A percentile compares a stretch with the other conserved stretches of the same genome.
These are phyloP conservation scores for Tuber indicum DNA, from an alignment of 495 filamentous ascomycete species.

Conservation along the genomic window DNA sequence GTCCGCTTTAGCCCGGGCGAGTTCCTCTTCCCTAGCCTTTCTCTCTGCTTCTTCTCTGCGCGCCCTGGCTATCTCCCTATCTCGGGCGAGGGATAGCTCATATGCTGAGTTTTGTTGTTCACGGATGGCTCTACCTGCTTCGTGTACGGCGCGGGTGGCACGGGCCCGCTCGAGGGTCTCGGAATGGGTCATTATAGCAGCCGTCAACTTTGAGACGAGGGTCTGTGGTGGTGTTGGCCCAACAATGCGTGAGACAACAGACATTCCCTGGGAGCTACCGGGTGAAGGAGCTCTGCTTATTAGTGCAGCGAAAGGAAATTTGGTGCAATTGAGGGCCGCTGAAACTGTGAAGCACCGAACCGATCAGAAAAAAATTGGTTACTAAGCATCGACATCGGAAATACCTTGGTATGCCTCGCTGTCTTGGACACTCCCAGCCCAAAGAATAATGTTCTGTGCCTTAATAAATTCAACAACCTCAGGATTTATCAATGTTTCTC, in stretches of 20 bases:
- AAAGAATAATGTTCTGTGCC: conserved; percentile 73
- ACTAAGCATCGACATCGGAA: background rate
- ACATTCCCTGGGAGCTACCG: conserved; percentile 54
- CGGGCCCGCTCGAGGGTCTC: conserved; percentile 63
- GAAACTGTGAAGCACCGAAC: conserved; percentile 49
- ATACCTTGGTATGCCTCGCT: conserved; percentile 74
- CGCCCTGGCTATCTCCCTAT: conserved; percentile 75
- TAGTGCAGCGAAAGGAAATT: conserved; percentile 81
- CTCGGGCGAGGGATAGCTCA: conserved; percentile 78
- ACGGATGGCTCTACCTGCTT: conserved; percentile 67
- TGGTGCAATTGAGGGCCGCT: conserved; percentile 71
- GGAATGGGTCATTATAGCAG: conserved; percentile 61
- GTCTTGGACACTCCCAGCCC: conserved; percentile 87
- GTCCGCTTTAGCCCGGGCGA: conserved; percentile 55
- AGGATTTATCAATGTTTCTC: conserved; percentile 68
- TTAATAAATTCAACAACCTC: conserved; percentile 68
- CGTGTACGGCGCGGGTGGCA: conserved; percentile 64
- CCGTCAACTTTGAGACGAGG: conserved; percentile 64
- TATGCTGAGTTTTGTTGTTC: conserved; percentile 86
- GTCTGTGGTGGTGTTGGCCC: conserved; percentile 60
- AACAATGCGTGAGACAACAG: conserved; percentile 65
- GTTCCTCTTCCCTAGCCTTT: conserved; percentile 43
- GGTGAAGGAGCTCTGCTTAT: conserved; percentile 67
- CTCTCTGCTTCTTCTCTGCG: conserved; percentile 50
- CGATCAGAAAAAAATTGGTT: background rate